These are phyloP conservation scores for Penicillium egyptiacum DNA, from an alignment of 495 filamentous ascomycete genomes.

Conservation along the genomic window DNA sequence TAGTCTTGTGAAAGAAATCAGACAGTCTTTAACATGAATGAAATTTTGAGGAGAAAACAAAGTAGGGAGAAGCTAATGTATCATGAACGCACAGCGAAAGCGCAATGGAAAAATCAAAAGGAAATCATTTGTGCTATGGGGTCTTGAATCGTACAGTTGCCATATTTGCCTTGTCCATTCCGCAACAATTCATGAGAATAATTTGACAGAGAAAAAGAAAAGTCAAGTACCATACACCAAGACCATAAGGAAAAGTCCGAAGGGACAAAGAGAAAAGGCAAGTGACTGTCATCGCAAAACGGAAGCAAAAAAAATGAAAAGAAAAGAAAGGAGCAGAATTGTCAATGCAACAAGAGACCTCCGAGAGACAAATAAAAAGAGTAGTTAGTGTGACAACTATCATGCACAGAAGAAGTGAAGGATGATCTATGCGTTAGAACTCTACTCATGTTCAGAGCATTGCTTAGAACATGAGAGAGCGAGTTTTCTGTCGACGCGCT, in stretches of 20 bases:
- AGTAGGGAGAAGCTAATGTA: constrained; percentile 29
- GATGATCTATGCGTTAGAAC: constrained; percentile 9
- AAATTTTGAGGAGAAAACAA: constrained; percentile 20
- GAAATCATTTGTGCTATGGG: constrained; percentile 26
- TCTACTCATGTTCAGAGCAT: constrained; percentile 6
- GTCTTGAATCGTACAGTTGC: constrained; percentile 28
- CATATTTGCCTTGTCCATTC: constrained; percentile 16
- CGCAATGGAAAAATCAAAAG: constrained; percentile 16
- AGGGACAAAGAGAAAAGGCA: neutral
- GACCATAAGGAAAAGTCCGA: constrained; percentile 18
- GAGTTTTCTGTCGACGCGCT: constrained; percentile 45
- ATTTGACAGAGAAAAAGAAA: constrained; percentile 21
- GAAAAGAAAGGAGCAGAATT: neutral
- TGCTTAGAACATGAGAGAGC: constrained; percentile 45
- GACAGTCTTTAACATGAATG: constrained; percentile 1
- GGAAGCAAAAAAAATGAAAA: neutral
- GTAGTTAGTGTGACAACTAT: constrained; percentile 34
- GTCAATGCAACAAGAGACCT: constrained; percentile 13
- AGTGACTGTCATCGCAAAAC: constrained; percentile 10
- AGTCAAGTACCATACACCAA: constrained; percentile 30
- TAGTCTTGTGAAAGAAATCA: neutral
- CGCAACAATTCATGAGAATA: constrained; percentile 12
- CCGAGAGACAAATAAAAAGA: constrained; percentile 22
- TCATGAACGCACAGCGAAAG: constrained; percentile 40
- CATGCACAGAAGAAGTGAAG: constrained; percentile 34